Conservation (phyloP, 1,284 basidiomycete species). For the Boletus mariae region DNA sequence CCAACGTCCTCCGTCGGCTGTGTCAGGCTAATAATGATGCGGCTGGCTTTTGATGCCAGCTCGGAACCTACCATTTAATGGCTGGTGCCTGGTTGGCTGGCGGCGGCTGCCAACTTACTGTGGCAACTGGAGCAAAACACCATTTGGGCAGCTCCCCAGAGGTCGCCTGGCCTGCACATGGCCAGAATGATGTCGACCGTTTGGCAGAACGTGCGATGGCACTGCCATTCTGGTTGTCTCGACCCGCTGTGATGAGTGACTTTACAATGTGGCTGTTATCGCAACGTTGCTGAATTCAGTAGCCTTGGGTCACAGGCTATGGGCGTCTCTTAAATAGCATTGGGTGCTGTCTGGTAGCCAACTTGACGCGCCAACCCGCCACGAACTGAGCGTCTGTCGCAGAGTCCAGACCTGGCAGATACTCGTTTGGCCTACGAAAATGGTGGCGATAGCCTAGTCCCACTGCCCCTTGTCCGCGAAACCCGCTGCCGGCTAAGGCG, state of each 20-base stretch:
- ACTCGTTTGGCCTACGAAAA: neutral
- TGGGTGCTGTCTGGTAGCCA: neutral
- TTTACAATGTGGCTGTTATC: neutral
- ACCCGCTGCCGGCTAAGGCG: neutral
- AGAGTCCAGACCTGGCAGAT: neutral
- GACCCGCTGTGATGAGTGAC: neutral
- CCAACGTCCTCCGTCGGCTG: slow-evolving; percentile 7
- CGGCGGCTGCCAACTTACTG: slow-evolving; percentile 3
- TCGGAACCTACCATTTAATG: neutral
- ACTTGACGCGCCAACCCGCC: neutral
- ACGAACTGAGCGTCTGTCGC: neutral
- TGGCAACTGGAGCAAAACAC: neutral
- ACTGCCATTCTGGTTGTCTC: slow-evolving; percentile 1
- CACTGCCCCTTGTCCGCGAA: neutral
- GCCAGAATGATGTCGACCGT: neutral
- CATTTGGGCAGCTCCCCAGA: slow-evolving; percentile 1
- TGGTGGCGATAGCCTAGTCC: neutral
- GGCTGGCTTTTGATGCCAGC: slow-evolving; percentile 6
- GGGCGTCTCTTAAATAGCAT: neutral
- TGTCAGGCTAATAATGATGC: slow-evolving; percentile 13
- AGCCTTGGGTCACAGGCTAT: neutral
- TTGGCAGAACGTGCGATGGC: slow-evolving; percentile 5
- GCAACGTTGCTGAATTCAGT: neutral
- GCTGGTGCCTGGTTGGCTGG: slow-evolving; percentile 11
- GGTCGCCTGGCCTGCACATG: slow-evolving; percentile 6